Evolutionary conservation across 1,284 basidiomycete genomes (phyloP), one percentile per base, ranked within the genome.

Genomic region (Rhizoctonia solani): DNA sequence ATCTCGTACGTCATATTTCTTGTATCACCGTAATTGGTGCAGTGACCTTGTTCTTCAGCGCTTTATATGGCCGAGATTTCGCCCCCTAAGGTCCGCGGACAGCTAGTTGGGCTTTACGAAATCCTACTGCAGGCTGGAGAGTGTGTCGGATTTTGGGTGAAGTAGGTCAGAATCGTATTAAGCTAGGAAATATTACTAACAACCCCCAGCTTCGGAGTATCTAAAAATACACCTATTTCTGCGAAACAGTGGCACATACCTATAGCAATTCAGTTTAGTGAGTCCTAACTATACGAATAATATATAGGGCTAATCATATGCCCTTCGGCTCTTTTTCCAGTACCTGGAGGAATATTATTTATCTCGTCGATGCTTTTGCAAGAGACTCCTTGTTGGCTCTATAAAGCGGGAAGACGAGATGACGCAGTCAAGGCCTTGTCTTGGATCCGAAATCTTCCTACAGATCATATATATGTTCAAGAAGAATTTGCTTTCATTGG

Each of bases 21-120:
- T 23, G 4, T 14, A 4, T 4, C 9, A 6, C 14, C 29, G 14
- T n/a, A n/a, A 13, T 50, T 50, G 4, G 14, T 50, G 19, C 29
- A 19, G 21, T 50, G 16, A 50, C n/a, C 21, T 13, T 25, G 19
- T n/a, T 39, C 14, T 6, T 6, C 29, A 50, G 47, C 79, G 3
- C 73, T 74, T 29, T 79, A 75, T 69, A 74, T 79, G 44, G 69
- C 77, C 21, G 77, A 78, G 58, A 73, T 72, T 42, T 63, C 73
- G 1, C 73, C 74, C 25, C 68, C 73, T 1, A 59, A 72, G 11
- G 73, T 74, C 49, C 72, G 74, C 54, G 76, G 73, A 53, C 74
- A 72, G 53, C 69, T 75, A n/a, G 69, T 76, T 66, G 73, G 73
- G 47, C 54, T 74, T 30, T 75, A 72, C 70, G 75, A 75, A 30